Conservation (phyloP, 495 filamentous ascomycete species). For the Aspergillus steynii region DNA sequence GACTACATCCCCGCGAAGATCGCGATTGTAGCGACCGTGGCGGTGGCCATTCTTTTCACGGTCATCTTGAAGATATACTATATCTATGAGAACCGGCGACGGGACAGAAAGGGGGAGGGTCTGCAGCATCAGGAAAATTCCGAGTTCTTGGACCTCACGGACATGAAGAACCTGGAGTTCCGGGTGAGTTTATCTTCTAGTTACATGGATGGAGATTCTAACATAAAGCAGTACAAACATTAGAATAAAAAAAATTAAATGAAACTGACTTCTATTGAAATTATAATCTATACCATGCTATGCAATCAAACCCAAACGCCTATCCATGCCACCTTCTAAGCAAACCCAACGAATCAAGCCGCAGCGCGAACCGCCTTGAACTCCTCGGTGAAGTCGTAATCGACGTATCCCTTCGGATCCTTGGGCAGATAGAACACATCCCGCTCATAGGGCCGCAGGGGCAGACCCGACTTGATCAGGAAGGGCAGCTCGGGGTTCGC, state of each 20-base stretch:
- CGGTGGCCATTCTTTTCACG: constrained; percentile 38
- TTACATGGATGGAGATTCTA: neutral
- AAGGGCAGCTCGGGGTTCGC: constrained; percentile 68
- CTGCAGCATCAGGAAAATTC: constrained; percentile 23
- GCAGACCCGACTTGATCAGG: constrained; percentile 54
- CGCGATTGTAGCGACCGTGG: constrained; percentile 50
- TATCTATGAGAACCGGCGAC: constrained; percentile 45
- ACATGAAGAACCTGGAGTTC: constrained; percentile 38
- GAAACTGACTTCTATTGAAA: neutral
- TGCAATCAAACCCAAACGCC: constrained; percentile 5
- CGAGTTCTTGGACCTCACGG: constrained; percentile 42
- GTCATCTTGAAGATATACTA: constrained; percentile 43
- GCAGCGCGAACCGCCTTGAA: constrained; percentile 30
- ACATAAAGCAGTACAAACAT: constrained; percentile 4
- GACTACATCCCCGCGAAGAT: constrained; percentile 65
- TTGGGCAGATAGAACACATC: constrained; percentile 57
- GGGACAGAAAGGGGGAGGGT: constrained; percentile 24
- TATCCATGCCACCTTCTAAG: constrained; percentile 16
- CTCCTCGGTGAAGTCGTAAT: constrained; percentile 51
- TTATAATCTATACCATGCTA: constrained; percentile 4
- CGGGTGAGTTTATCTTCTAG: constrained; percentile 1
- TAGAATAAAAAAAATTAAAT: neutral
- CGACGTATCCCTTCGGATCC: constrained; percentile 58
- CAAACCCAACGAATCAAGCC: constrained; percentile 20
- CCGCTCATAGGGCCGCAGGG: constrained; percentile 56